phyloP scores from a whole-genome alignment of 1,284 basidiomycete species.

The Pisolithus thermaeus region DNA sequence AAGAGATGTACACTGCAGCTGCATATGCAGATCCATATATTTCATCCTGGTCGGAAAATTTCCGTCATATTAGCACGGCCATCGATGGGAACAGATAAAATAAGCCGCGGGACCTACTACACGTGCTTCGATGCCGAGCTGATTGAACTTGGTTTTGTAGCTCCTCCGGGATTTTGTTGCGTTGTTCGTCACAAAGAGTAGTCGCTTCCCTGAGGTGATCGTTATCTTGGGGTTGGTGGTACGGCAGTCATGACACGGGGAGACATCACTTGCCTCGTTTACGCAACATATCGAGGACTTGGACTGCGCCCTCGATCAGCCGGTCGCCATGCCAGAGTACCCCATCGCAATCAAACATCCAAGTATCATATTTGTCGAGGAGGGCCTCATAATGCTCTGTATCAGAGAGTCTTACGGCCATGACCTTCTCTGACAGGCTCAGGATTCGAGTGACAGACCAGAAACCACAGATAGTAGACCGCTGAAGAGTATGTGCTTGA shows the following conservation, averaged over 20 bases:
- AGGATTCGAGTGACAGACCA: background rate
- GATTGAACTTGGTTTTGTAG: slow-evolving; percentile 90
- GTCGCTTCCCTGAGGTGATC: slow-evolving; percentile 61
- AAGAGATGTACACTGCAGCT: slow-evolving; percentile 87
- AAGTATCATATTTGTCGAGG: slow-evolving; percentile 81
- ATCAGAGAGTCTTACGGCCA: slow-evolving; percentile 38
- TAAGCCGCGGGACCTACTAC: slow-evolving; percentile 44
- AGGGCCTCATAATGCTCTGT: slow-evolving; percentile 51
- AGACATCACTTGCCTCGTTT: slow-evolving; percentile 44
- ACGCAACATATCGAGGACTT: slow-evolving; percentile 67
- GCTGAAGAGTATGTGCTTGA: too few relatives aligned
- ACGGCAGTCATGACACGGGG: too few relatives aligned
- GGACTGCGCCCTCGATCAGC: slow-evolving; percentile 70
- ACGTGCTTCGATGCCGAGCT: slow-evolving; percentile 79
- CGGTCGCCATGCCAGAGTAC: slow-evolving; percentile 89
- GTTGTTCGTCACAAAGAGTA: slow-evolving; percentile 97
- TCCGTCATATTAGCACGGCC: background rate
- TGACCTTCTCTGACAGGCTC: slow-evolving; percentile 9
- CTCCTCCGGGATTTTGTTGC: slow-evolving; percentile 88
- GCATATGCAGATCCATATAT: slow-evolving; percentile 96
- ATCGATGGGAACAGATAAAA: background rate
- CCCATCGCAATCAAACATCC: slow-evolving; percentile 96
- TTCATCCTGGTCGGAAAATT: slow-evolving; percentile 59
- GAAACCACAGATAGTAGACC: too few relatives aligned
- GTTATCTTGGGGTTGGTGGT: background rate